phyloP scores from a whole-genome alignment of 2,329 filamentous ascomycete species.

The Venturia oleaginea region DNA sequence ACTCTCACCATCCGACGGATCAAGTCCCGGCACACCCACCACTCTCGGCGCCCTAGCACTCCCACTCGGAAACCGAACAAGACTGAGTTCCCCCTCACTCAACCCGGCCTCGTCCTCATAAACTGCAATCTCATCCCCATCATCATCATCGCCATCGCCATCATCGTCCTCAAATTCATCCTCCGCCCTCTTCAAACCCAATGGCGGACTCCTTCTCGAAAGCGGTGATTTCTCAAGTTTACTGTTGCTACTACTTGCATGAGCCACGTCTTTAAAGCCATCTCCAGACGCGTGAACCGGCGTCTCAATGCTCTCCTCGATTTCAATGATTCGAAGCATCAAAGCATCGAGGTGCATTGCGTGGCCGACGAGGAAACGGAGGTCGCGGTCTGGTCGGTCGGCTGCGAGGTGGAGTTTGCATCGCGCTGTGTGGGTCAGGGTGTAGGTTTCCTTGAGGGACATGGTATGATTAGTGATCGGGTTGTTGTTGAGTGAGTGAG shows the following conservation, averaged over 20 bases:
- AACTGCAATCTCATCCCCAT: slow-evolving; percentile 11
- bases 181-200: slow-evolving; percentile 16
- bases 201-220: slow-evolving; percentile 20
- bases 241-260: slow-evolving; percentile 11
- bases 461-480: slow-evolving; percentile 16
- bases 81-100: slow-evolving; percentile 19
- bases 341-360: slow-evolving; percentile 27
- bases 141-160: not conserved
- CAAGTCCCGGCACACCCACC: slow-evolving; percentile 15
- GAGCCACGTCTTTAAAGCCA: slow-evolving; percentile 22
- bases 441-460: slow-evolving; percentile 27
- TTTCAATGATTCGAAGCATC: slow-evolving; percentile 26
- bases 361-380: slow-evolving; percentile 28
- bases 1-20: slow-evolving; percentile 15
- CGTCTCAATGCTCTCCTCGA: slow-evolving; percentile 25
- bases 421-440: slow-evolving; percentile 26
- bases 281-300: slow-evolving; percentile 17
- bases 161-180: slow-evolving; percentile 18
- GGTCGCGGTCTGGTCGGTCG: slow-evolving; percentile 24
- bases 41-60: slow-evolving; percentile 16
- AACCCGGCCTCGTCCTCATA: slow-evolving; percentile 19
- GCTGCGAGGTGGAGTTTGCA: slow-evolving; percentile 26
- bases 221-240: not conserved
- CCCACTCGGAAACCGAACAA: slow-evolving; percentile 24
- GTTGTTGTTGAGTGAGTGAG: not conserved